Percentiles rank a stretch among this genome's conserved stretches.
These are phyloP conservation scores for Alternaria tenuissima DNA, from an alignment of 2,329 filamentous ascomycete species.

Conservation along the genomic window DNA sequence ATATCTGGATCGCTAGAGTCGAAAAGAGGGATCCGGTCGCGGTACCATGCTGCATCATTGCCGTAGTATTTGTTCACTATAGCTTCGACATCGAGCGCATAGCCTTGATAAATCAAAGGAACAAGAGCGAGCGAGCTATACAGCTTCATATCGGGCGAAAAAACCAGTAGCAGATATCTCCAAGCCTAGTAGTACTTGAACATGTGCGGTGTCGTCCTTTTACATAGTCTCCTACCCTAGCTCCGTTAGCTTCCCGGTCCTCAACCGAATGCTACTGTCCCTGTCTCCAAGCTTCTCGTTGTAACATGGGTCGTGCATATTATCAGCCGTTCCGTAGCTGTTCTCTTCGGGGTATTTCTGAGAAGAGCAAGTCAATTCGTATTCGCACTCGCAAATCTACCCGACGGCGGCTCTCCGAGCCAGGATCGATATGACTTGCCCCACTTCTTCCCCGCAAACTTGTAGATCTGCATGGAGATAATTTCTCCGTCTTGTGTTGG, in stretches of 20 bases:
- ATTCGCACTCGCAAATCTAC: neutral
- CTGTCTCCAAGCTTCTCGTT: neutral
- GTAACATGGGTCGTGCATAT: neutral
- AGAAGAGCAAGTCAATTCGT: neutral
- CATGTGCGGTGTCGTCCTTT: neutral
- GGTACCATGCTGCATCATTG: constrained; percentile 54
- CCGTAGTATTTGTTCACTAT: constrained; percentile 49
- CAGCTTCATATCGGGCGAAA: neutral
- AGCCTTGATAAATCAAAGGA: neutral
- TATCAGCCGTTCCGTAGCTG: neutral
- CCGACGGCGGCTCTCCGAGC: neutral
- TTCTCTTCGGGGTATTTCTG: constrained; percentile 2
- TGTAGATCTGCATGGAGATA: constrained; percentile 4
- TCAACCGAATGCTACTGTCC: neutral
- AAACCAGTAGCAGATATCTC: neutral
- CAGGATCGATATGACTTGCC: neutral
- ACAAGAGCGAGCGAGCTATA: neutral
- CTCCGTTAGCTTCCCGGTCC: neutral
- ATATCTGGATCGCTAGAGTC: constrained; percentile 51
- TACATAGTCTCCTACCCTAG: neutral
- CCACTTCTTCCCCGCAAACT: constrained; percentile 8
- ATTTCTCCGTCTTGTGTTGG: constrained; percentile 6
- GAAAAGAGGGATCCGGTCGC: constrained; percentile 51
- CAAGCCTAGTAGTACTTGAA: neutral
- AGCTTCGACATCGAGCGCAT: constrained; percentile 29